Evolutionary conservation across 176 grass and related monocot genomes (phyloP).

Genomic region (Cocos nucifera): DNA sequence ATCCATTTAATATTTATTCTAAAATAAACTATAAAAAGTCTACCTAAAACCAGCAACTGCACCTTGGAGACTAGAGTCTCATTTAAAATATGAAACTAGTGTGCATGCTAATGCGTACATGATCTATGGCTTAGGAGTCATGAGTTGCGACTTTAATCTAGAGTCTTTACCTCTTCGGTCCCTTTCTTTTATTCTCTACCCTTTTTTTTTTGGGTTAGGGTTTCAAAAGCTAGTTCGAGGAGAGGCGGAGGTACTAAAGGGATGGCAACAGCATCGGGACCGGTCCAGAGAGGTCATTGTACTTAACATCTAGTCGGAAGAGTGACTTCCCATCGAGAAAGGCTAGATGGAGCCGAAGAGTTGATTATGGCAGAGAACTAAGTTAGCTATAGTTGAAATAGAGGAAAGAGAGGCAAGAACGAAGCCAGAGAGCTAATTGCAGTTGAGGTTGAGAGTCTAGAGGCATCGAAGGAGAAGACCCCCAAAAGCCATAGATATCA

Average conservation of each 20-base stretch:
- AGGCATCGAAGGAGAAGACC: slow-evolving; percentile 31
- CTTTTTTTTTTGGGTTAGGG: no score
- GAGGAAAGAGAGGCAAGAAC: slow-evolving; percentile 40
- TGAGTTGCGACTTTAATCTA: no score
- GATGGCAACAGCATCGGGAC: slow-evolving; percentile 34
- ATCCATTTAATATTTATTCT: no score
- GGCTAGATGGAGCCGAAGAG: slow-evolving; percentile 42
- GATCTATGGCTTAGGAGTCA: no score
- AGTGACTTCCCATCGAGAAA: slow-evolving; percentile 50
- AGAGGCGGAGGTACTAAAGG: slow-evolving; percentile 68
- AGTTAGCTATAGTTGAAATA: slow-evolving; percentile 52
- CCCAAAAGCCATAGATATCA: no score
- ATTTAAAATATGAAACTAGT: no score
- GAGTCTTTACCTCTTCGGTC: no score
- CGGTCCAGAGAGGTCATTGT: slow-evolving; percentile 49
- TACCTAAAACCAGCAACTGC: no score
- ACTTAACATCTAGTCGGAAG: slow-evolving; percentile 70
- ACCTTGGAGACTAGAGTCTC: no score
- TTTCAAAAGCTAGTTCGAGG: slow-evolving; percentile 32
- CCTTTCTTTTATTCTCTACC: no score
- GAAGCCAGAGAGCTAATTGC: slow-evolving; percentile 62
- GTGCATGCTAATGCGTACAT: no score
- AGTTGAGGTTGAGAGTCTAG: slow-evolving; percentile 84
- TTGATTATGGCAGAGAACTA: slow-evolving; percentile 81
- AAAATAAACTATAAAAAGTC: no score